Conservation (phyloP, 768 basidiomycete species). For the Suillus clintonianus region DNA sequence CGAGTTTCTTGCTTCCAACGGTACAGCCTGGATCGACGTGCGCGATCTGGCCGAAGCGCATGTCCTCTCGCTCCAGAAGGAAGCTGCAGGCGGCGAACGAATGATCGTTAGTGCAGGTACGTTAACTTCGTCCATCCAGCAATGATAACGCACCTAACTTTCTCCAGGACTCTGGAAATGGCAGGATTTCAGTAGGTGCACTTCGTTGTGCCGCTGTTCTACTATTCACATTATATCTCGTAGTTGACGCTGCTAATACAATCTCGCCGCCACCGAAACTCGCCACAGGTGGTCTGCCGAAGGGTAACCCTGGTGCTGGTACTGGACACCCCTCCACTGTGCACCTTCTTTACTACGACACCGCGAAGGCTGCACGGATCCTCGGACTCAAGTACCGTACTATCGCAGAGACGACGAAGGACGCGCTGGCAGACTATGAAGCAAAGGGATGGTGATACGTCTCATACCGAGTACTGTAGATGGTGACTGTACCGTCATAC, state of each 20-base stretch:
- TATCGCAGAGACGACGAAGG: constrained; percentile 42
- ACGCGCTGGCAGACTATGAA: constrained; percentile 44
- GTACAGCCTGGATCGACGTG: constrained; percentile 48
- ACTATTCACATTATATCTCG: background rate
- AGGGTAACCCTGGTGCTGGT: constrained; percentile 37
- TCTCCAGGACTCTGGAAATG: constrained; percentile 28
- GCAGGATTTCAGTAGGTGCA: constrained; percentile 31
- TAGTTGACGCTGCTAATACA: constrained; percentile 42
- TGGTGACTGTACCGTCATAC: background rate
- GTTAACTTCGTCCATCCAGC: background rate
- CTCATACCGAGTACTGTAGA: background rate
- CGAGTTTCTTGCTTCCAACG: constrained; percentile 22
- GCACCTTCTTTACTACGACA: constrained; percentile 33
- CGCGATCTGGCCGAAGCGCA: constrained; percentile 60
- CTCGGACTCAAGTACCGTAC: constrained; percentile 44
- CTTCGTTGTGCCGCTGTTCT: background rate
- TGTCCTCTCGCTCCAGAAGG: constrained; percentile 49
- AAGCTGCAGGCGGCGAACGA: constrained; percentile 56
- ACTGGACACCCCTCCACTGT: constrained; percentile 23
- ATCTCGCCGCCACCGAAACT: constrained; percentile 33
- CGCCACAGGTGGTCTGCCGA: constrained; percentile 24
- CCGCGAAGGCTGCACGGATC: constrained; percentile 39
- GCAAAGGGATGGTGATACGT: constrained; percentile 40
- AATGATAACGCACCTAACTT: background rate
- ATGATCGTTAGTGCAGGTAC: constrained; percentile 48